These are phyloP conservation scores for Coemansia sp. DNA, from an alignment of 192 early-diverging fungal genomes.

Conservation along the genomic window DNA sequence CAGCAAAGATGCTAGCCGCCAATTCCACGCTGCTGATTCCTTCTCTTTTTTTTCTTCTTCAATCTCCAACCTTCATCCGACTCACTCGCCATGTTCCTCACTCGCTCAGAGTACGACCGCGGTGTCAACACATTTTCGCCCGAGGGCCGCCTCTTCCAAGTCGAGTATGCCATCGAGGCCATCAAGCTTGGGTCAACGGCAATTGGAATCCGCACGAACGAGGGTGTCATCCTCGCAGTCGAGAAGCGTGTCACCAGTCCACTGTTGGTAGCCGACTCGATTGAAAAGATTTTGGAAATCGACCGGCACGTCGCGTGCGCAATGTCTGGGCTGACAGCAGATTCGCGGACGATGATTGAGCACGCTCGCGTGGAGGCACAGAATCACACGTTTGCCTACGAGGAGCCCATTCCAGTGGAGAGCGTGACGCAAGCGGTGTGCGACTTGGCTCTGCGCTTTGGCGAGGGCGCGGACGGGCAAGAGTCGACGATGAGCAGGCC, in stretches of 20 bases:
- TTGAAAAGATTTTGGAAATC: conserved; percentile 98
- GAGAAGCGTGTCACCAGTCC: conserved; percentile 96
- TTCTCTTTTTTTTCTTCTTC: neutral
- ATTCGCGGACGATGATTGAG: conserved; percentile 97
- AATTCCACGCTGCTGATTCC: too few relatives aligned
- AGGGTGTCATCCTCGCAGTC: conserved; percentile 92
- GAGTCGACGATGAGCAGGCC: conserved; percentile 98
- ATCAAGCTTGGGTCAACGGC: conserved; percentile 99
- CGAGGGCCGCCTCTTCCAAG: conserved; percentile 99
- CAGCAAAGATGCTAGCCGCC: too few relatives aligned
- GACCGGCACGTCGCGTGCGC: conserved; percentile 94
- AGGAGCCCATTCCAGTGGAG: conserved; percentile 94
- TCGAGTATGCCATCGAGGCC: conserved; percentile 99
- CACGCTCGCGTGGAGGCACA: conserved; percentile 95
- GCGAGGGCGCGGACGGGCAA: conserved; percentile 93
- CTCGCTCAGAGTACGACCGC: conserved; percentile 95
- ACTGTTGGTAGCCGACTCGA: conserved; percentile 87
- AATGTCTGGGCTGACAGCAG: conserved; percentile 94
- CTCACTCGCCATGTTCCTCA: conserved; percentile 41
- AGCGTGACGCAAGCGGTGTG: conserved; percentile 97
- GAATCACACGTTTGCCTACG: conserved; percentile 95
- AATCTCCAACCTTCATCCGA: too few relatives aligned
- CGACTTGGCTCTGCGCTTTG: conserved; percentile 95
- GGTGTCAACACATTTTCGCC: conserved; percentile 99
- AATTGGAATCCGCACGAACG: conserved; percentile 93